Conservation (phyloP, 2,329 filamentous ascomycete species). For the Leptographium radiaticola region DNA sequence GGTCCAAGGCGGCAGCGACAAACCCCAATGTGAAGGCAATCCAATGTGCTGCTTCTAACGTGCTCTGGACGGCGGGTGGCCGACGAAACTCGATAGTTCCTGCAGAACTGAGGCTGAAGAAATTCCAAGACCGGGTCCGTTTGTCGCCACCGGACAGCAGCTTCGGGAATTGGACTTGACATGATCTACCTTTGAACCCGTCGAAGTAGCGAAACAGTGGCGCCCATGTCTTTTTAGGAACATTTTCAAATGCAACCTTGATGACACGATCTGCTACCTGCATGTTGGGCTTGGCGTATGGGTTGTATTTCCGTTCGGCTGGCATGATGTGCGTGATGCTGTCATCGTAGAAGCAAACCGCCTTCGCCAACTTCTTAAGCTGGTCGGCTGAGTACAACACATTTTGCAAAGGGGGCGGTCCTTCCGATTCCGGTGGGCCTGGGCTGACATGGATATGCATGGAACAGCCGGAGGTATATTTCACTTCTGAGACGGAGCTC, state of each 20-base stretch:
- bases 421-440: neutral
- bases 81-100: neutral
- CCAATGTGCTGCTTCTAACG: neutral
- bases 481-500: neutral
- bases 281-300: neutral
- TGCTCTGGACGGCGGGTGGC: neutral
- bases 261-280: neutral
- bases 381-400: neutral
- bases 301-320: neutral
- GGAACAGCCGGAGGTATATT: neutral
- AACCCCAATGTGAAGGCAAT: neutral
- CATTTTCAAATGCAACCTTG: neutral
- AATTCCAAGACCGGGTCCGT: neutral
- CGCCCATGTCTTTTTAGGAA: neutral
- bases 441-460: neutral
- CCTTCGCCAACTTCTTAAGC: neutral
- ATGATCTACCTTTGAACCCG: neutral
- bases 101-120: neutral
- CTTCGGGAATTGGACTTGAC: neutral
- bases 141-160: neutral
- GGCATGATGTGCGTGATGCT: neutral
- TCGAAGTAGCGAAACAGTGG: neutral
- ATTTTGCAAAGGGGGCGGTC: neutral
- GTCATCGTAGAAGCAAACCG: neutral
- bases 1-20: neutral